These are phyloP conservation scores for Amaranthus hypochondriacus DNA, from an alignment of 148 eudicot genomes.

Conservation along the genomic window DNA sequence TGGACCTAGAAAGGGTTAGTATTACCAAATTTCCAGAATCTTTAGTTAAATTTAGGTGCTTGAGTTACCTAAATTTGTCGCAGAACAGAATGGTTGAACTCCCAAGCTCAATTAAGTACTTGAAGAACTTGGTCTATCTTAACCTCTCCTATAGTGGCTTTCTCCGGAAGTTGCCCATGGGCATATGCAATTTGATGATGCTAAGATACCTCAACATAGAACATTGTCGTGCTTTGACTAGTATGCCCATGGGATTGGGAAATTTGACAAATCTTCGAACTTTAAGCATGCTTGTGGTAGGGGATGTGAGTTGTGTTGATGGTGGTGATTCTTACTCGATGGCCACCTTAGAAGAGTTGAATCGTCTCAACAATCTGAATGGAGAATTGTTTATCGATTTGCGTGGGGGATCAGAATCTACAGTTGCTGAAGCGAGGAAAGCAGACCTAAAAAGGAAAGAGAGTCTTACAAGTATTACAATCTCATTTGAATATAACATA, in stretches of 20 bases:
- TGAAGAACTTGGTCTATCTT: background rate
- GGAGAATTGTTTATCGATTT: background rate
- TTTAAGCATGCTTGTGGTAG: background rate
- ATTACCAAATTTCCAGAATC: too few species aligned
- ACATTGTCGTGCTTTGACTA: background rate
- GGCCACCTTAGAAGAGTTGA: background rate
- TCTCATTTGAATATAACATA: background rate
- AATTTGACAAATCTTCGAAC: conserved; percentile 8
- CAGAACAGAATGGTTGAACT: background rate
- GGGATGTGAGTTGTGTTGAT: background rate
- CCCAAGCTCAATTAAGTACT: conserved; percentile 4
- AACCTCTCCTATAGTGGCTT: background rate
- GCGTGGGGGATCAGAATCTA: background rate
- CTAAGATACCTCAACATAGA: background rate
- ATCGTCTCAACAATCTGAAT: background rate
- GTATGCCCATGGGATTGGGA: conserved; percentile 13
- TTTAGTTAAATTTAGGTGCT: background rate
- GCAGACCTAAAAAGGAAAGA: conserved; percentile 7
- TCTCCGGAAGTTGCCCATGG: conserved; percentile 10
- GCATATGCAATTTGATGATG: background rate
- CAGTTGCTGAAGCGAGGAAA: background rate
- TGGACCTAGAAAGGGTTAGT: too few species aligned
- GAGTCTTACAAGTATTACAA: background rate
- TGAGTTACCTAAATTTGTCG: conserved; percentile 8
- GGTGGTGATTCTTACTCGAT: background rate